Percentiles rank a stretch among this genome's conserved stretches.
Conservation (phyloP, 306 rosid species). For the Citrullus amarus region DNA sequence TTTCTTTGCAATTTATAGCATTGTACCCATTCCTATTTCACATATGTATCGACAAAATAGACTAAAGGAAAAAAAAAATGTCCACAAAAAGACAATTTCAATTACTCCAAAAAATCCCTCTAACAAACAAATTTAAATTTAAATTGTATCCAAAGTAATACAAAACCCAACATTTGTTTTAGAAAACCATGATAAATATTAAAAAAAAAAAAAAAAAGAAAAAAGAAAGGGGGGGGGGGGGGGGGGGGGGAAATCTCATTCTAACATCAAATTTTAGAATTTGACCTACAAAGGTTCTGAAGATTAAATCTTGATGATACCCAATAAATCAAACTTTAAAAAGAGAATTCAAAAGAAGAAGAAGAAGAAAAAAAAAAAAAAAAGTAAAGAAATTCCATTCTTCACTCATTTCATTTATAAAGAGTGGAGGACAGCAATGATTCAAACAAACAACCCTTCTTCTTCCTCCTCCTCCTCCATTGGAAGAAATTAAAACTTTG, state of each 20-base stretch:
- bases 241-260: no score
- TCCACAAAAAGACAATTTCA: neutral
- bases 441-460: neutral
- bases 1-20: neutral
- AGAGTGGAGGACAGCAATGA: slow-evolving; percentile 14
- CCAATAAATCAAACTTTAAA: neutral
- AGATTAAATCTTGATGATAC: neutral
- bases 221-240: no score
- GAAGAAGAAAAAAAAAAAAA: neutral
- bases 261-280: neutral
- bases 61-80: neutral
- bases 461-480: neutral
- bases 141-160: neutral
- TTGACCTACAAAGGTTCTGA: neutral
- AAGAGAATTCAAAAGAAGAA: neutral
- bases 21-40: neutral
- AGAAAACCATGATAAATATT: neutral
- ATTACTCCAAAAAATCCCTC: neutral
- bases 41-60: neutral
- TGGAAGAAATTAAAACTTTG: neutral
- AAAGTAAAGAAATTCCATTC: neutral
- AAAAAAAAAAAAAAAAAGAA: neutral
- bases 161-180: neutral
- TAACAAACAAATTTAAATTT: neutral
- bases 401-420: neutral